phyloP scores from a whole-genome alignment of 2,329 filamentous ascomycete species.

The Ambrosiella beaveri region DNA sequence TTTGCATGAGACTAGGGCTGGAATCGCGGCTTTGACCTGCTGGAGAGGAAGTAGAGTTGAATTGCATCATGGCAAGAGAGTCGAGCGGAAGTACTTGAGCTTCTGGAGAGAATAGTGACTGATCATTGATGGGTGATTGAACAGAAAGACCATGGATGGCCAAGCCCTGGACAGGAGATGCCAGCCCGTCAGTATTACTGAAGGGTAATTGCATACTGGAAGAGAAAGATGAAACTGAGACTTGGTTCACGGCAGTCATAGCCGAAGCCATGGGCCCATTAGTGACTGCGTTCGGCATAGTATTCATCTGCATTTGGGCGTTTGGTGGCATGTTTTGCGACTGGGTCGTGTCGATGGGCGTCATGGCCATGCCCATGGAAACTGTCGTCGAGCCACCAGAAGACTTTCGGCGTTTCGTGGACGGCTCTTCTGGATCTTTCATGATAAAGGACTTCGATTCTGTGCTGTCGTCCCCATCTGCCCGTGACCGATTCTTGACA shows the following conservation, averaged over 20 bases:
- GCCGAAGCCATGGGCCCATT: conserved; percentile 21
- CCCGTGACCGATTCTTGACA: not conserved
- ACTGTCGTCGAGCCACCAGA: conserved; percentile 46
- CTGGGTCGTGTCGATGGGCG: conserved; percentile 47
- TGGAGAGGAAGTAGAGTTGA: conserved; percentile 58
- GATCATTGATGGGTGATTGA: conserved; percentile 23
- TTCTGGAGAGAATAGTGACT: conserved; percentile 22
- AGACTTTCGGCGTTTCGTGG: conserved; percentile 67
- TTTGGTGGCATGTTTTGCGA: conserved; percentile 21
- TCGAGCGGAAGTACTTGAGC: conserved; percentile 27
- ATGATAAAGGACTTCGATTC: not conserved
- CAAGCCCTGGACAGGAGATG: conserved; percentile 11
- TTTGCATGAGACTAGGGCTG: conserved; percentile 35
- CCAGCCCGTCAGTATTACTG: conserved; percentile 27
- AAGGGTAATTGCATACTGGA: conserved; percentile 28
- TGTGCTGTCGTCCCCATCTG: conserved; percentile 11
- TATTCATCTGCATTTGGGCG: not conserved
- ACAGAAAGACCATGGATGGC: conserved; percentile 12
- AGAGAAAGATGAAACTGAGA: conserved; percentile 36
- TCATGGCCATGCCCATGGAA: conserved; percentile 64
- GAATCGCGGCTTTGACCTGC: conserved; percentile 61
- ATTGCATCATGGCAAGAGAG: conserved; percentile 41
- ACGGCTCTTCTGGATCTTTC: conserved; percentile 25
- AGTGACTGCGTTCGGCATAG: not conserved
- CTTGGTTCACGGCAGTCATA: conserved; percentile 18